Evolutionary conservation across 106 monocot genomes (phyloP), one percentile per base, ranked within the genome.

Genomic region (Dioscorea alata): DNA sequence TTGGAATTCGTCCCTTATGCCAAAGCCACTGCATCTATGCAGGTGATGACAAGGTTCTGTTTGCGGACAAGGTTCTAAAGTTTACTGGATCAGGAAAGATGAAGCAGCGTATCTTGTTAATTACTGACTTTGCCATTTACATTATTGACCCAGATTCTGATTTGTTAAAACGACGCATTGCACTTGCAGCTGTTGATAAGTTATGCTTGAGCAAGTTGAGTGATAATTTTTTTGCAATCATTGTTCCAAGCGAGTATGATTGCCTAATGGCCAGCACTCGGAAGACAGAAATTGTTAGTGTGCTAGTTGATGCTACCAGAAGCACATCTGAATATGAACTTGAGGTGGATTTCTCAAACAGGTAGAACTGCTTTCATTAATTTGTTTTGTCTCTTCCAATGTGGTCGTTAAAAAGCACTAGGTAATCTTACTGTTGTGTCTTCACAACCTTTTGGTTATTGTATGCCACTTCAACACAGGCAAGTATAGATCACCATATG

Each of bases 11-110:
- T 54, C 13, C 1, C 54, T 54, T 13, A 54, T 54, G 19, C 13
- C 54, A 54, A 24, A 19, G 25, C 13, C 65, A 50, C 21, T 51
- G 23, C 2, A 12, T 74, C 17, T 74, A 4, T 76, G 64, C 82
- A 97, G 97, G 97, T 70, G 97, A 97, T 50, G 68, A 32, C n/a
- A 69, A 80, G 54, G 80, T 97, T 69, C 72, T 97, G 3, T 97
- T 97, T 89, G 92, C 97, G 20, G 97, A 97, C 74, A 85, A 66
- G 57, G 86, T 97, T 21, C 57, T 97, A 68, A 92, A 83, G 74
- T 84, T 92, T 65, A 97, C 92, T 49, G 86, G 83, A 65, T 81
- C 97, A 48, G 97, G 97, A 65, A 97, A 97, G 79, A 87, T 92
- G 78, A 97, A 92, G 70, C 71, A 70, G 17, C 89, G 87, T 8